Conservation (phyloP, 805 yeast genomes). For the Debaryomyces maramus region DNA sequence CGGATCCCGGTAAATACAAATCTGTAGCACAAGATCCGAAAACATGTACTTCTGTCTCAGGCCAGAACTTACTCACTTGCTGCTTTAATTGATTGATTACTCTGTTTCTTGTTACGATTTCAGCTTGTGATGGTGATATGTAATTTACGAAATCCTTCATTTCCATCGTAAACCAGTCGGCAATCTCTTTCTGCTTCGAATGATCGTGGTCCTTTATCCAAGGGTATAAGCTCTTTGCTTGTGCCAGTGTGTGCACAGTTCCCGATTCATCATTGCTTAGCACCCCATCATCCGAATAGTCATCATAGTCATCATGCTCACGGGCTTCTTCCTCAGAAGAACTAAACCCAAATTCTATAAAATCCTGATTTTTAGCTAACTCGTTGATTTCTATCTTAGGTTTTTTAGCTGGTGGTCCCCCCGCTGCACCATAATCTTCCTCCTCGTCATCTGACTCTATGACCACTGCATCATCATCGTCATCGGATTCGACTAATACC, state of each 20-base stretch:
- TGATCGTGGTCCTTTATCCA: constrained; percentile 83
- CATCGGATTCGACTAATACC: constrained; percentile 32
- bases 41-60: constrained; percentile 73
- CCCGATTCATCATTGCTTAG: constrained; percentile 38
- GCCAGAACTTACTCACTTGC: constrained; percentile 63
- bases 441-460: constrained; percentile 21
- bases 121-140: constrained; percentile 79
- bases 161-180: constrained; percentile 85
- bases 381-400: constrained; percentile 28
- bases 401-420: constrained; percentile 10
- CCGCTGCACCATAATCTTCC: constrained; percentile 8
- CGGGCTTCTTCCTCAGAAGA: constrained; percentile 40
- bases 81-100: constrained; percentile 61
- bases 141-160: constrained; percentile 81
- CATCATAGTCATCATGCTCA: constrained; percentile 21
- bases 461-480: constrained; percentile 17
- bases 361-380: constrained; percentile 48
- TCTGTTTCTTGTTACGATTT: constrained; percentile 63
- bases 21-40: constrained; percentile 96
- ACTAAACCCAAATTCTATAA: constrained; percentile 54
- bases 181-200: constrained; percentile 69
- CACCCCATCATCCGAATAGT: constrained; percentile 31
- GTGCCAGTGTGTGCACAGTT: constrained; percentile 19
- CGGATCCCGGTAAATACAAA: constrained; percentile 89
- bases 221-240: constrained; percentile 49